phyloP scores from a whole-genome alignment of 345 rosid species.

The Erysimum cheiranthoides region DNA sequence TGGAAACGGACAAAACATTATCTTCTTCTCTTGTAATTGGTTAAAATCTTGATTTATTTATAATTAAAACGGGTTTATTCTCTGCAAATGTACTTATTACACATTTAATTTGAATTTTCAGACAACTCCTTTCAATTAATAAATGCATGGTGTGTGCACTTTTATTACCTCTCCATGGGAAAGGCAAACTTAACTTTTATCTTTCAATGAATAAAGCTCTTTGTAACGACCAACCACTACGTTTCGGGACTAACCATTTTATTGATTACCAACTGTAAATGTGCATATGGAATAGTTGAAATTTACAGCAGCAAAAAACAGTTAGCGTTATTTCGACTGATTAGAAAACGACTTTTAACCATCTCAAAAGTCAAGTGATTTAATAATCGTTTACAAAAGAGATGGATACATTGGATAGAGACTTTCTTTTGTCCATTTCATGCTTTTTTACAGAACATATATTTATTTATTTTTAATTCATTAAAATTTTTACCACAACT shows the following conservation, averaged over 20 bases:
- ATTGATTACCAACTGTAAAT: not conserved
- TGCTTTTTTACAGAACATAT: not conserved
- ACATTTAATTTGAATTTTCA: conserved; percentile 11
- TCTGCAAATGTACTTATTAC: not conserved
- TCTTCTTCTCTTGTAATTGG: not conserved
- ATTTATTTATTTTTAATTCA: not conserved
- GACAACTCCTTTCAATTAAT: conserved; percentile 35
- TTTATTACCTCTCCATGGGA: conserved; percentile 3
- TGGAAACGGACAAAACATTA: conserved; percentile 9
- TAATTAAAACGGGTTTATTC: not conserved
- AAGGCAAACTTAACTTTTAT: conserved; percentile 10
- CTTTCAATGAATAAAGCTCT: conserved; percentile 27
- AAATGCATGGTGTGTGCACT: conserved; percentile 35
- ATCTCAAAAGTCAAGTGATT: not conserved
- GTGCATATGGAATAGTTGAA: not conserved
- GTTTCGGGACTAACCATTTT: conserved; percentile 14
- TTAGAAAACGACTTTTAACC: not conserved
- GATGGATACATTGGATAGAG: not conserved
- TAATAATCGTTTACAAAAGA: not conserved
- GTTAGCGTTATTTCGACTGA: not conserved
- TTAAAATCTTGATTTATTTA: not conserved
- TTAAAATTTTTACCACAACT: not conserved
- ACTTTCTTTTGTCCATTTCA: not conserved
- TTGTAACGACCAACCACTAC: conserved; percentile 37
- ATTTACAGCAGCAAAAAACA: not conserved